Evolutionary conservation across 805 yeast genomes (phyloP), one percentile per base, ranked within the genome.

Genomic region (Candida caryicola): DNA sequence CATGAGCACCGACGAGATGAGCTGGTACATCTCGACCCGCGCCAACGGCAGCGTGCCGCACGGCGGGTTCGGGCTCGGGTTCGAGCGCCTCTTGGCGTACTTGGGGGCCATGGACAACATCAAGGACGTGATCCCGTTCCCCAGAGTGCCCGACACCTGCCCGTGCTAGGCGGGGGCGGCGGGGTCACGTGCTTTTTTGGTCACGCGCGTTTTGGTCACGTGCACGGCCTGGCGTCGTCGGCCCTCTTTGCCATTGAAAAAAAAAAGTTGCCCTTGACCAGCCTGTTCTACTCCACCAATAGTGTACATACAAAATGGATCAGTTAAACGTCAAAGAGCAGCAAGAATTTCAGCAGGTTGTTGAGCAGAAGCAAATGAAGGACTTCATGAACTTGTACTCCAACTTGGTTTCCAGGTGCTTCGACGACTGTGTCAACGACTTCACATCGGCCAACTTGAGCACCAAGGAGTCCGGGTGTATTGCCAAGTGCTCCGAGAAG

Each of bases 371-470:
- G 76, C 99, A 91, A 71, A 90, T 93, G 96, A 86, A 85, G 68
- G 99, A 91, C 66, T 93, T 91, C 82, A 91, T 93, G 98, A 84
- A 93, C 63, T 79, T 79, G 42, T 93, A 93, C 78, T 89, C 98
- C 49, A 84, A 85, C 62, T 77, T 93, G 55, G 98, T 93, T 37
- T 95, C 91, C 67, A 85, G 95, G 74, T 93, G 99, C 74, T 93
- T 93, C 74, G 79, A 80, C 44, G 98, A 93, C 71, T 93, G 99
- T 73, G 96, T 93, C 61, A 91, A 90, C 64, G 99, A 93, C 66
- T 91, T 93, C 80, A 93, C 99, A 41, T 88, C 98, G 30, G 81
- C 83, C 60, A 79, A 81, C 59, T 77, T 93, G 60, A 82, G 95
- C 46, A 64, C 80, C 56, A 87, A 85, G 73, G 99, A 93, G 67